Conservation (phyloP, 768 basidiomycete genomes). For the Tubosaeta brunneosetosa region DNA sequence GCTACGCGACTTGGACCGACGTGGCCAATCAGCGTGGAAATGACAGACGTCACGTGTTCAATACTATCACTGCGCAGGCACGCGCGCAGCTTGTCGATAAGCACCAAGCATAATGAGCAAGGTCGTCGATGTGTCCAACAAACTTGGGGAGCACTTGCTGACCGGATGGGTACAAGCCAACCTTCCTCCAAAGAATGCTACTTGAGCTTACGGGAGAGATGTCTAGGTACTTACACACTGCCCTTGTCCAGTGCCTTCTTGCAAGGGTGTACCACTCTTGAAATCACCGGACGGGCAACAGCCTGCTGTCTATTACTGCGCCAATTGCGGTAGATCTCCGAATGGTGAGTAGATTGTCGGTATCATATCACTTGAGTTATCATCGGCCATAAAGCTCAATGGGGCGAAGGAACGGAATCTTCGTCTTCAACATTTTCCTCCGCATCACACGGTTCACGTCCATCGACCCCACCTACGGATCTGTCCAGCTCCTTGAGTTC, state of each 20-base stretch:
- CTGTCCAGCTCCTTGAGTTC: conserved; percentile 58
- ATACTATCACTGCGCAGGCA: neutral
- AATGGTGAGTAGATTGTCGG: conserved; percentile 26
- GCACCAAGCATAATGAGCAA: conserved; percentile 39
- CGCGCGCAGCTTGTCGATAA: neutral
- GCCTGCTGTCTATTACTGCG: conserved; percentile 53
- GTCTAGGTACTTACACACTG: conserved; percentile 60
- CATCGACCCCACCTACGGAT: conserved; percentile 79
- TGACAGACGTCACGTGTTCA: conserved; percentile 18
- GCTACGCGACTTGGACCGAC: conserved; percentile 14
- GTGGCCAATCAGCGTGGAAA: conserved; percentile 13
- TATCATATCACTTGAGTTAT: conserved; percentile 1
- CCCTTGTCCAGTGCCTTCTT: conserved; percentile 52
- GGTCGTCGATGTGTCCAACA: conserved; percentile 53
- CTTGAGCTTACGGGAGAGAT: conserved; percentile 7
- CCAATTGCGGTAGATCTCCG: conserved; percentile 49
- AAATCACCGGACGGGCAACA: conserved; percentile 54
- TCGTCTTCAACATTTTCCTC: conserved; percentile 43
- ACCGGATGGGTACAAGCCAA: conserved; percentile 59
- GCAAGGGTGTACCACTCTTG: conserved; percentile 63
- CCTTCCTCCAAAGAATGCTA: neutral
- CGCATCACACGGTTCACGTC: conserved; percentile 50
- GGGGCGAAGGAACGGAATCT: conserved; percentile 22
- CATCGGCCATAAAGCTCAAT: conserved; percentile 13
- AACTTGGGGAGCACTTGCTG: conserved; percentile 67